phyloP scores from a whole-genome alignment of 75 land plant species.

The Gnetum montanum region DNA sequence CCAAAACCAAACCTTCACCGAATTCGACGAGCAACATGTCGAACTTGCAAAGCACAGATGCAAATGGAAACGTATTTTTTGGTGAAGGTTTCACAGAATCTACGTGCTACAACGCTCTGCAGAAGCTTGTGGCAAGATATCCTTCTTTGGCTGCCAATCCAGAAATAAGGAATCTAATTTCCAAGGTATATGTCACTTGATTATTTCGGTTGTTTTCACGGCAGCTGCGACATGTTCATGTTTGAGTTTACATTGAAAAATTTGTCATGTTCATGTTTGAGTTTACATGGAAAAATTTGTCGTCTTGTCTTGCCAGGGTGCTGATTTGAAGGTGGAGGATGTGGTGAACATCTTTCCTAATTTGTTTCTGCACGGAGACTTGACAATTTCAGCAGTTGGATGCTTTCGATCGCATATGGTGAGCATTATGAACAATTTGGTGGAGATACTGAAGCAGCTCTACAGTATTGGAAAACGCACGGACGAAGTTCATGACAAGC shows the following conservation, averaged over 20 bases:
- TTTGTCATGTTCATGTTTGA: background rate
- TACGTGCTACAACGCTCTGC: conserved; percentile 19
- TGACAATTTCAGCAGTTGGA: conserved; percentile 62
- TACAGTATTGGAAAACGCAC: conserved; percentile 2
- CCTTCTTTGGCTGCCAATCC: conserved; percentile 22
- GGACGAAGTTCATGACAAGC: conserved; percentile 9
- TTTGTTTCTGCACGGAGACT: conserved; percentile 48
- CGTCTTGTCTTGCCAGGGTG: conserved; percentile 22
- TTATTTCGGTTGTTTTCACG: background rate
- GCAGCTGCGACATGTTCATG: background rate
- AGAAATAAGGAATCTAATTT: conserved; percentile 2
- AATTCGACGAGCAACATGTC: no score
- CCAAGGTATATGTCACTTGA: conserved; percentile 8
- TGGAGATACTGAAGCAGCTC: conserved; percentile 29
- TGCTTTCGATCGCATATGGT: conserved; percentile 63
- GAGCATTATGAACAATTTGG: conserved; percentile 41
- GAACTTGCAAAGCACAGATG: no score
- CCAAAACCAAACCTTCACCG: no score
- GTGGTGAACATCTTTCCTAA: conserved; percentile 41
- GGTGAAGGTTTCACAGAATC: conserved; percentile 17
- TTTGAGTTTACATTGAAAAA: background rate
- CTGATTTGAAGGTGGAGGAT: conserved; percentile 28
- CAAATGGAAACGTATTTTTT: background rate
- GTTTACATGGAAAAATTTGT: background rate
- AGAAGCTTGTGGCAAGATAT: conserved; percentile 52